Conservation (phyloP, 495 filamentous ascomycete species). For the Trichocladium antarcticum region DNA sequence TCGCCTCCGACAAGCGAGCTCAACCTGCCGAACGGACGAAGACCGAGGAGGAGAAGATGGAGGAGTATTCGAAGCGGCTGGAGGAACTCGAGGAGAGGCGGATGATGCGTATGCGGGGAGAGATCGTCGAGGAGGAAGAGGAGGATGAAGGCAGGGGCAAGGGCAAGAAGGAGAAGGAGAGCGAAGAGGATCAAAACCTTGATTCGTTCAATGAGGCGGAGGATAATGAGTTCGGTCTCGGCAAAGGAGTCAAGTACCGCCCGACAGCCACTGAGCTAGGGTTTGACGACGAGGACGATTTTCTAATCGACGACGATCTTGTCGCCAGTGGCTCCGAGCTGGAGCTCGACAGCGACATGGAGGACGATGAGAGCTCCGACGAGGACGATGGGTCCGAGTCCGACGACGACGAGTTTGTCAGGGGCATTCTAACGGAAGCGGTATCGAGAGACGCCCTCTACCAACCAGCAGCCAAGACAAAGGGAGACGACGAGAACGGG, state of each 20-base stretch:
- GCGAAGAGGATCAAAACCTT: slow-evolving; percentile 14
- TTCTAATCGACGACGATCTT: slow-evolving; percentile 77
- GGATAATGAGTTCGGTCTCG: slow-evolving; percentile 45
- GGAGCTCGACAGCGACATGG: slow-evolving; percentile 45
- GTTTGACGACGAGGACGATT: slow-evolving; percentile 88
- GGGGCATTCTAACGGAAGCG: slow-evolving; percentile 47
- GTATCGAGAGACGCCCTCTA: slow-evolving; percentile 39
- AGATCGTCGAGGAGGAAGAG: slow-evolving; percentile 42
- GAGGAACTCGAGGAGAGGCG: slow-evolving; percentile 72
- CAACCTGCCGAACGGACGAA: slow-evolving; percentile 78
- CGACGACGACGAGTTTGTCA: slow-evolving; percentile 52
- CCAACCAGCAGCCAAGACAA: slow-evolving; percentile 19
- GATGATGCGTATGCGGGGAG: slow-evolving; percentile 62
- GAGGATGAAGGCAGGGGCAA: slow-evolving; percentile 37
- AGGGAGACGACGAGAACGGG: slow-evolving; percentile 35
- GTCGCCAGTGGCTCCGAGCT: slow-evolving; percentile 56
- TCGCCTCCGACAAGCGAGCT: slow-evolving; percentile 72
- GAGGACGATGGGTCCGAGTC: slow-evolving; percentile 22
- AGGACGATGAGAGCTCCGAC: slow-evolving; percentile 43
- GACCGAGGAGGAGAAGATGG: slow-evolving; percentile 76
- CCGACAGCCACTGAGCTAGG: slow-evolving; percentile 39
- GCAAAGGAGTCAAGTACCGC: slow-evolving; percentile 40
- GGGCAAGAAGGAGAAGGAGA: slow-evolving; percentile 32
- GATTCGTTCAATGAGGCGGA: slow-evolving; percentile 33
- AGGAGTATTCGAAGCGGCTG: slow-evolving; percentile 60